Evolutionary conservation across 805 yeast genomes (phyloP).

Genomic region (Ogataea degrootiae): DNA sequence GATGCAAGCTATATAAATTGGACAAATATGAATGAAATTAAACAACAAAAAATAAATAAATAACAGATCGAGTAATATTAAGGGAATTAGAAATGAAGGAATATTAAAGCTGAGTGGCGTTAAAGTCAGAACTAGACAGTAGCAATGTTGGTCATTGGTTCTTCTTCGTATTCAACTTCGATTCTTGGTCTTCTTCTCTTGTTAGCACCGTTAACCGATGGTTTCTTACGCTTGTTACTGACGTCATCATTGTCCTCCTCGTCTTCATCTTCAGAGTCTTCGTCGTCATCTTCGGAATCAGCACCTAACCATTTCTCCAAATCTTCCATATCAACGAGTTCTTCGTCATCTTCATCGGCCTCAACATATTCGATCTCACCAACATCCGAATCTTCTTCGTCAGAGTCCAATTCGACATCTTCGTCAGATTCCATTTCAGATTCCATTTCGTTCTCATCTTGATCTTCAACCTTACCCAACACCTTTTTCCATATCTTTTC

Average conservation of each 20-base stretch:
- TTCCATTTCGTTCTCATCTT: conserved; percentile 45
- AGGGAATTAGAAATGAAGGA: too few relatives aligned
- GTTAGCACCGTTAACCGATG: conserved; percentile 29
- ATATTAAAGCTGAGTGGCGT: too few relatives aligned
- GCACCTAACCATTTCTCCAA: conserved; percentile 73
- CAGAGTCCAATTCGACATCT: conserved; percentile 42
- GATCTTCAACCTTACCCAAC: conserved; percentile 63
- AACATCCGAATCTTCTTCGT: conserved; percentile 41
- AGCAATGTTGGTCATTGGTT: conserved; percentile 29
- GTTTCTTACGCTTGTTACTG: conserved; percentile 17
- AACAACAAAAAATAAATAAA: not conserved
- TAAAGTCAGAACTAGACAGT: conserved; percentile 2
- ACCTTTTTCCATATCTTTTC: conserved; percentile 95
- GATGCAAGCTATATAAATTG: too few relatives aligned
- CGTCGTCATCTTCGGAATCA: conserved; percentile 33
- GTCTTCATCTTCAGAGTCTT: conserved; percentile 31
- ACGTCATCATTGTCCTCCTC: conserved; percentile 29
- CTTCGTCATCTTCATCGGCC: conserved; percentile 86
- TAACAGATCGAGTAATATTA: not conserved
- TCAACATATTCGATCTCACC: conserved; percentile 87
- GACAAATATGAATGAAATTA: not conserved
- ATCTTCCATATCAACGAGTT: conserved; percentile 89
- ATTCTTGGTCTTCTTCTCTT: conserved; percentile 50
- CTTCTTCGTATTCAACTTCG: conserved; percentile 76
- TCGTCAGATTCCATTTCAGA: conserved; percentile 39